Conservation (phyloP, 2,329 filamentous ascomycete species). For the Lecanoromycetidae sp. region DNA sequence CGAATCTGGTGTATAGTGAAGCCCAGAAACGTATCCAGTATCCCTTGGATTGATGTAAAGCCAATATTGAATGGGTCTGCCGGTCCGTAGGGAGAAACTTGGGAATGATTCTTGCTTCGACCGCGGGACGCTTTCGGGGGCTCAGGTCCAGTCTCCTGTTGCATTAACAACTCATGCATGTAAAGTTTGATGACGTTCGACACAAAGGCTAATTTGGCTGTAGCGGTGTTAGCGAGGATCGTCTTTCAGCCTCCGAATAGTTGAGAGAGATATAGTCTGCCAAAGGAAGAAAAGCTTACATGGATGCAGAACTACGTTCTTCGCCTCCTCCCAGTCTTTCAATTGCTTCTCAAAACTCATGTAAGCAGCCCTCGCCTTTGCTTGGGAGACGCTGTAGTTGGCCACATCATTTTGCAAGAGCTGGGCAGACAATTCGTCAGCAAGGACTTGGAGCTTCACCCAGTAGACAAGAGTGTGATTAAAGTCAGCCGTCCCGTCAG, state of each 20-base stretch:
- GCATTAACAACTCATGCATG: constrained; percentile 64
- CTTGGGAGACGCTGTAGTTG: constrained; percentile 44
- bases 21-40: constrained; percentile 52
- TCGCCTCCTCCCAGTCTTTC: constrained; percentile 45
- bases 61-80: constrained; percentile 57
- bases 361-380: constrained; percentile 52
- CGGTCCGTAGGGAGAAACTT: constrained; percentile 44
- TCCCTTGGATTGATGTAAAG: constrained; percentile 52
- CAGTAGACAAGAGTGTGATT: constrained; percentile 46
- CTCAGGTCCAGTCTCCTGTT: constrained; percentile 47
- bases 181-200: constrained; percentile 57
- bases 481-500: constrained; percentile 44
- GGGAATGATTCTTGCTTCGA: constrained; percentile 26
- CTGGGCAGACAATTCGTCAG: constrained; percentile 55
- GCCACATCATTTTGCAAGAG: constrained; percentile 54
- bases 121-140: constrained; percentile 29
- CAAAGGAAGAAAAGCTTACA: constrained; percentile 35
- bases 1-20: constrained; percentile 49
- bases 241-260: neutral
- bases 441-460: constrained; percentile 48
- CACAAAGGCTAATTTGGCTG: constrained; percentile 51
- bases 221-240: constrained; percentile 7
- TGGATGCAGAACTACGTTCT: constrained; percentile 42
- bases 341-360: constrained; percentile 54
- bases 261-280: no score